A percentile compares a stretch with the other conserved stretches of the same genome.
Evolutionary conservation across 2,329 filamentous ascomycete genomes (phyloP).

Genomic region (Botryotinia globosa): DNA sequence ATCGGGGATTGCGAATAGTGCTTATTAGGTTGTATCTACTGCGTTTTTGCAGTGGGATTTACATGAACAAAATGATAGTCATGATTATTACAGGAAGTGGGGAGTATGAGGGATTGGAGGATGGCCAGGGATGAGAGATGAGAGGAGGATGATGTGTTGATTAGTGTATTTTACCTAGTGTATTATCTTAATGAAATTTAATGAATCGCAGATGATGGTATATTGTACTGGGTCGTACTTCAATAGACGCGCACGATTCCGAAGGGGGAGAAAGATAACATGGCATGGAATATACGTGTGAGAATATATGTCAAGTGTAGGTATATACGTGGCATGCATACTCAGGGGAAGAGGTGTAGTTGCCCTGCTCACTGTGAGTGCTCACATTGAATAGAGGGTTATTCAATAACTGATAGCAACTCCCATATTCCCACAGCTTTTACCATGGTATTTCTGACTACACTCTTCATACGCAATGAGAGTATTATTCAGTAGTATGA

Average conservation of each 20-base stretch:
- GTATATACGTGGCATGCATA: neutral
- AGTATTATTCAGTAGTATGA: fast-evolving
- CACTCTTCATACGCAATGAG: neutral
- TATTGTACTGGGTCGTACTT: neutral
- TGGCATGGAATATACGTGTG: too few species aligned
- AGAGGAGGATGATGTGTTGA: neutral
- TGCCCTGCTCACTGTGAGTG: neutral
- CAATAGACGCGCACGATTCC: fast-evolving
- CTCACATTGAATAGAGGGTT: neutral
- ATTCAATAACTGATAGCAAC: neutral
- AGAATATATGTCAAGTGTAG: neutral
- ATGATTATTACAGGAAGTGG: neutral
- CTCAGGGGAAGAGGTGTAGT: neutral
- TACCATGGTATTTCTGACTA: too few species aligned
- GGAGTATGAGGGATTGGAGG: neutral
- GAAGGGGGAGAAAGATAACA: neutral
- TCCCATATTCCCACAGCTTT: neutral
- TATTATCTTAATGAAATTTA: neutral
- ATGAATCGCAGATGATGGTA: neutral
- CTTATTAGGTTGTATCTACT: neutral
- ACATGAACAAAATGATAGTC: neutral
- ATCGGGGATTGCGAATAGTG: neutral
- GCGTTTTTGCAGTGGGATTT: neutral
- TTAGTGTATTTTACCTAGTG: neutral
- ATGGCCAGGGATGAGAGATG: neutral